Percentiles rank a stretch among this genome's conserved stretches.
Evolutionary conservation across 164 flowering plant species (phyloP).

Genomic region (Santalum album): DNA sequence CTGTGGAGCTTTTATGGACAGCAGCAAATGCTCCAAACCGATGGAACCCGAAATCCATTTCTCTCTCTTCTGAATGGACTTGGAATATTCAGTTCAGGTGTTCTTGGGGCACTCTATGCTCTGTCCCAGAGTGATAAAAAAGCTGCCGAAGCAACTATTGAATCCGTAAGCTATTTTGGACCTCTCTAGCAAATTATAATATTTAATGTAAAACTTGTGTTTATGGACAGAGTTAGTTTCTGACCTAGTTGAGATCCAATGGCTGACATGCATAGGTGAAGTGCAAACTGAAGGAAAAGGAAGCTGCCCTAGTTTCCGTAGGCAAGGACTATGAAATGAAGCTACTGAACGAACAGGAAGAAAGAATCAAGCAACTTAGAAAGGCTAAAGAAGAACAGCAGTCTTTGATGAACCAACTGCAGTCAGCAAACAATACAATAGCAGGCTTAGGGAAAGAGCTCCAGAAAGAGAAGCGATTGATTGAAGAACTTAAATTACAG

Average conservation of each 20-base stretch:
- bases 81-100: slow-evolving; percentile 58
- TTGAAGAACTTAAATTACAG: slow-evolving; percentile 43
- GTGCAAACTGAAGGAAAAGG: slow-evolving; percentile 42
- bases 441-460: slow-evolving; percentile 45
- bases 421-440: slow-evolving; percentile 35
- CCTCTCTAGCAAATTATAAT: background rate
- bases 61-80: slow-evolving; percentile 57
- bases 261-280: slow-evolving; percentile 43
- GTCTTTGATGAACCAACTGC: slow-evolving; percentile 27
- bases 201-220: background rate
- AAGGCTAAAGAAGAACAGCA: slow-evolving; percentile 30
- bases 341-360: slow-evolving; percentile 30
- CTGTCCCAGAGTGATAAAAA: slow-evolving; percentile 51
- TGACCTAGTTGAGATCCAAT: background rate
- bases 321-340: slow-evolving; percentile 25
- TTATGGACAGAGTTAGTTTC: background rate
- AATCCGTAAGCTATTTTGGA: slow-evolving; percentile 45
- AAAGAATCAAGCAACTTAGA: slow-evolving; percentile 14
- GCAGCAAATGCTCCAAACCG: slow-evolving; percentile 22
- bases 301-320: slow-evolving; percentile 22
- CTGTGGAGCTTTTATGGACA: slow-evolving; percentile 19
- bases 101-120: slow-evolving; percentile 73
- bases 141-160: slow-evolving; percentile 40
- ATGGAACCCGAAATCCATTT: slow-evolving; percentile 33
- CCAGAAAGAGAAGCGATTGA: slow-evolving; percentile 40